A percentile compares a stretch with the other conserved stretches of the same genome.
Evolutionary conservation across 192 early-diverging fungal species (phyloP).

Genomic region (Coemansia sp.): DNA sequence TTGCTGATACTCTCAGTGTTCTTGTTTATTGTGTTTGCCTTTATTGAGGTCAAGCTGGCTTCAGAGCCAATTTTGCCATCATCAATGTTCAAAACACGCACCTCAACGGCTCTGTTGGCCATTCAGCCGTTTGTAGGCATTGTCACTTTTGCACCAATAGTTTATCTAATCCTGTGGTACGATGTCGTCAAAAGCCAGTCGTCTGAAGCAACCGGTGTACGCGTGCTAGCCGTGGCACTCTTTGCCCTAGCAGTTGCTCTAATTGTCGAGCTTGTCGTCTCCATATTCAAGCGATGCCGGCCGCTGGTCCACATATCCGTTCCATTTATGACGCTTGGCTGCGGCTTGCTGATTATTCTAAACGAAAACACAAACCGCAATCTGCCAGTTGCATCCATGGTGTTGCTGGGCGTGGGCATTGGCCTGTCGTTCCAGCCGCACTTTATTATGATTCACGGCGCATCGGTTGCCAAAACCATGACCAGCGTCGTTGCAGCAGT

Average conservation of each 20-base stretch:
- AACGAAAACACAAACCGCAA: slow-evolving; percentile 26
- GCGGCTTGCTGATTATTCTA: slow-evolving; percentile 19
- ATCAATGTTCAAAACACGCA: slow-evolving; percentile 58
- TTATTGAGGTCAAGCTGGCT: slow-evolving; percentile 68
- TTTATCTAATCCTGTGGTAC: slow-evolving; percentile 72
- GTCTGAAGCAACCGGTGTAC: slow-evolving; percentile 5
- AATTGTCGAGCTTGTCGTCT: slow-evolving; percentile 7
- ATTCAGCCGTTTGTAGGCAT: slow-evolving; percentile 32
- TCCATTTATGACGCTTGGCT: slow-evolving; percentile 27
- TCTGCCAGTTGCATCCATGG: slow-evolving; percentile 30
- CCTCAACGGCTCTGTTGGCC: slow-evolving; percentile 12
- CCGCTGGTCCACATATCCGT: slow-evolving; percentile 17
- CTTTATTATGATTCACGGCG: slow-evolving; percentile 21
- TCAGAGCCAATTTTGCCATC: slow-evolving; percentile 32
- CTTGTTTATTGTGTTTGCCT: slow-evolving; percentile 58
- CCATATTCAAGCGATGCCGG: slow-evolving; percentile 7
- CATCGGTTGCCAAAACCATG: slow-evolving; percentile 7
- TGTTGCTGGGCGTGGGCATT: slow-evolving; percentile 33
- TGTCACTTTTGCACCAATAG: slow-evolving; percentile 24
- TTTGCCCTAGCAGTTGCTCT: slow-evolving; percentile 11
- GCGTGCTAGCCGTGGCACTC: slow-evolving; percentile 21
- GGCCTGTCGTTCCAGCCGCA: slow-evolving; percentile 36
- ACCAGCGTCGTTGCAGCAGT: slow-evolving; percentile 20
- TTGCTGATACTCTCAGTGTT: slow-evolving; percentile 55
- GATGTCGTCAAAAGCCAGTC: slow-evolving; percentile 48